Evolutionary conservation across 768 basidiomycete species (phyloP).

Genomic region (Gymnopilus dilepis): DNA sequence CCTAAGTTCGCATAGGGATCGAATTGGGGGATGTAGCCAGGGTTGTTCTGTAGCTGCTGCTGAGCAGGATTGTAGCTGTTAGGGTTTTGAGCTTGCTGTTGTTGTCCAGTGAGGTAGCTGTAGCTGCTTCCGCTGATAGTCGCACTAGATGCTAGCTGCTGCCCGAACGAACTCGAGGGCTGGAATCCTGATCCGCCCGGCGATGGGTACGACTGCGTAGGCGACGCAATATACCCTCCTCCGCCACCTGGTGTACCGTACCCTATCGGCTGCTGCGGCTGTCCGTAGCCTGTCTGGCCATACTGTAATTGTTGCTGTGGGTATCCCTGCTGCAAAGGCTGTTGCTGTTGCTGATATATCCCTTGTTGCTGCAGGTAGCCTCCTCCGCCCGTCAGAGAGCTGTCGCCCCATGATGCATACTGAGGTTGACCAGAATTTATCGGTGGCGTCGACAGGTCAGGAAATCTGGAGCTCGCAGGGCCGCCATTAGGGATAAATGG

Average conservation of each 20-base stretch:
- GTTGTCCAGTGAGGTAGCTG: constrained; percentile 39
- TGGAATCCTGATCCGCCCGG: constrained; percentile 40
- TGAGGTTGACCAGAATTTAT: constrained; percentile 32
- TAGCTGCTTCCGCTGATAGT: constrained; percentile 46
- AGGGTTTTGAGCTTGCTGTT: constrained; percentile 35
- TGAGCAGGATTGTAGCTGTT: constrained; percentile 47
- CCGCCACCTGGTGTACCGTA: constrained; percentile 4
- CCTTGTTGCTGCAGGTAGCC: constrained; percentile 43
- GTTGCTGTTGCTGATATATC: constrained; percentile 43
- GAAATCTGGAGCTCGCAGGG: constrained; percentile 59
- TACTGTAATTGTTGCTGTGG: constrained; percentile 26
- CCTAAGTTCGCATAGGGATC: constrained; percentile 55
- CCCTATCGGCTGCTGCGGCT: constrained; percentile 31
- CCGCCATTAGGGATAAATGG: constrained; percentile 62
- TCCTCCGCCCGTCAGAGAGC: constrained; percentile 18
- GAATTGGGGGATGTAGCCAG: constrained; percentile 54
- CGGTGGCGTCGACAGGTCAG: constrained; percentile 55
- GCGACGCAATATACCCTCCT: constrained; percentile 23
- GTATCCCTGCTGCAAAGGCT: constrained; percentile 38
- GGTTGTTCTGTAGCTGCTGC: constrained; percentile 52
- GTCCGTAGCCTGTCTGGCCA: constrained; percentile 21
- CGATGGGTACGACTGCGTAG: constrained; percentile 17
- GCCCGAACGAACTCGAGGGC: constrained; percentile 60
- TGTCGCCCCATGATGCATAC: constrained; percentile 24
- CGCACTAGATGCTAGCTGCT: constrained; percentile 49